Conservation (phyloP, 176 grass and related monocot genomes). For the Carex parvula region DNA sequence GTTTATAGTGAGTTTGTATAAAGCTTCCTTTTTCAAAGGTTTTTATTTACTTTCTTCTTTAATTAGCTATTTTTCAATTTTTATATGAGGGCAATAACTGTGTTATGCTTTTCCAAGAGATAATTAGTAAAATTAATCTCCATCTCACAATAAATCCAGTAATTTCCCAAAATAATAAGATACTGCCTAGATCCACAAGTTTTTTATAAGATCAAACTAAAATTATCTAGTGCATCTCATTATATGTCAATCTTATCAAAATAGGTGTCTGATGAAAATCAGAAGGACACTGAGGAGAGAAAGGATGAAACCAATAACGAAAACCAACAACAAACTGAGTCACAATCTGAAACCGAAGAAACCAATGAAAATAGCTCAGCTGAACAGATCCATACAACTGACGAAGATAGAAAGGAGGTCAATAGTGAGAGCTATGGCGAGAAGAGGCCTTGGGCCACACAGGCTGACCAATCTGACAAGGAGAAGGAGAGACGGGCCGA, state of each 20-base stretch:
- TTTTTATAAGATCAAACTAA: neutral
- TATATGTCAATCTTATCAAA: neutral
- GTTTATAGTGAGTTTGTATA: neutral
- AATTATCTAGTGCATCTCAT: neutral
- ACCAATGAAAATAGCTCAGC: neutral
- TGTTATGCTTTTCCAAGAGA: neutral
- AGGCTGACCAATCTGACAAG: conserved; percentile 56
- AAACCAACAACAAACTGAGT: conserved; percentile 25
- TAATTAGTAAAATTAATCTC: neutral
- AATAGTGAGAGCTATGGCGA: conserved; percentile 7
- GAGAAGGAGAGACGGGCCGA: conserved; percentile 65
- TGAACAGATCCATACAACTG: neutral
- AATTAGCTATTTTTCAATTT: neutral
- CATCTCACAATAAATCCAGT: neutral
- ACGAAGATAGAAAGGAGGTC: conserved; percentile 21
- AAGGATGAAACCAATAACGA: conserved; percentile 5
- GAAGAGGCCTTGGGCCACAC: conserved; percentile 54
- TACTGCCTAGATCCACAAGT: neutral
- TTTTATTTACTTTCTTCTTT: neutral
- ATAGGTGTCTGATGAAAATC: conserved; percentile 29
- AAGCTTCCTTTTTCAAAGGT: neutral
- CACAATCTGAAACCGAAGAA: conserved; percentile 23
- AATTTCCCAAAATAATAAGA: neutral
- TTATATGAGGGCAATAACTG: neutral
- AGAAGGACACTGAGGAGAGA: conserved; percentile 10